Conservation (phyloP, 441 rosid species). For the Brassica balearica region DNA sequence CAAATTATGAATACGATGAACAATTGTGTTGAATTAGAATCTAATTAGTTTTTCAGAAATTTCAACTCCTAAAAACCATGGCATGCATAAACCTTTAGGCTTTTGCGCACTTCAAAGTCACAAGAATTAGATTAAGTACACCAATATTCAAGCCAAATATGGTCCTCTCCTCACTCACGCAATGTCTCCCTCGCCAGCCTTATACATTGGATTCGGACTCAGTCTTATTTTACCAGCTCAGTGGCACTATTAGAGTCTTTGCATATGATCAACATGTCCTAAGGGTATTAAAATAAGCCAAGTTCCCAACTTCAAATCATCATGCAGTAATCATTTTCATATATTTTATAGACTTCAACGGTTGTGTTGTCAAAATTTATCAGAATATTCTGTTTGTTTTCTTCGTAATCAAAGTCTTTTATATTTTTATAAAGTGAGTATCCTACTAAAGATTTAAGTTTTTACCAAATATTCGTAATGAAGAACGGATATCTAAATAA, state of each 20-base stretch:
- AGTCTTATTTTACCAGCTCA: not conserved
- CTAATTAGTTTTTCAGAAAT: not conserved
- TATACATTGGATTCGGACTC: not conserved
- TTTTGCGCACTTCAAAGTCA: not conserved
- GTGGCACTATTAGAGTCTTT: not conserved
- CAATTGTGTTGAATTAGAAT: not conserved
- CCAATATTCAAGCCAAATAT: not conserved
- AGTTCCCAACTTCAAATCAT: slow-evolving; percentile 4
- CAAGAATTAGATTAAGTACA: not conserved
- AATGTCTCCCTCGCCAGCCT: not conserved
- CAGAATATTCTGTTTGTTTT: not conserved
- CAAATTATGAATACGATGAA: not conserved
- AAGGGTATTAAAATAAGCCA: not conserved
- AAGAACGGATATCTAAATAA: not conserved
- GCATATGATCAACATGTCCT: not conserved
- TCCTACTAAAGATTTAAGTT: not conserved
- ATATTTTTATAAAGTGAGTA: not conserved
- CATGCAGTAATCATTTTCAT: not conserved
- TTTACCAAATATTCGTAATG: not conserved
- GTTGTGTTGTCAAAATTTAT: not conserved
- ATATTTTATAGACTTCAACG: not conserved
- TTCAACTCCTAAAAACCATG: not conserved
- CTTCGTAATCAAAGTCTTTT: not conserved
- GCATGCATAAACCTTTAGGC: not conserved
- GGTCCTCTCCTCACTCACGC: not conserved